These are phyloP conservation scores for Ophiosphaerella korrae DNA, from an alignment of 2,329 filamentous ascomycete genomes.

Conservation along the genomic window DNA sequence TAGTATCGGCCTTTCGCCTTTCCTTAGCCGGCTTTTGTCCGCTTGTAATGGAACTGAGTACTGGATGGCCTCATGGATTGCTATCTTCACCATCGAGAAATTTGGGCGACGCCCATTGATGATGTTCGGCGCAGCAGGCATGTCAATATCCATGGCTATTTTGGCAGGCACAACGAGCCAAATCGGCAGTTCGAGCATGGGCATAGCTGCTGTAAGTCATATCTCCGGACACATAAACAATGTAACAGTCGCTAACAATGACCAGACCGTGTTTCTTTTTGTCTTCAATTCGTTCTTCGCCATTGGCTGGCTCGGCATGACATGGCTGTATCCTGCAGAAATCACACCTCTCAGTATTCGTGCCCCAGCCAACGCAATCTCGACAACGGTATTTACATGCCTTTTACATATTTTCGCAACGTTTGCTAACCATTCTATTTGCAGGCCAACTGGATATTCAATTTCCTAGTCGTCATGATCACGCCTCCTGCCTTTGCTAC, in stretches of 20 bases:
- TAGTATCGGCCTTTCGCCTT: constrained; percentile 46
- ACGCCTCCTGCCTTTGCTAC: constrained; percentile 64
- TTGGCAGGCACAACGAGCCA: constrained; percentile 40
- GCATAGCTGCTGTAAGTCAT: constrained; percentile 57
- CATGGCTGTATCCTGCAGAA: constrained; percentile 69
- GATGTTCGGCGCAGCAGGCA: constrained; percentile 46
- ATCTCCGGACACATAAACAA: not conserved
- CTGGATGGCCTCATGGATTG: constrained; percentile 50
- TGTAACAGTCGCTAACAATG: constrained; percentile 13
- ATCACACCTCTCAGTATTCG: constrained; percentile 88
- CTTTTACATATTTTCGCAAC: no score
- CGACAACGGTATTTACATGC: constrained; percentile 67
- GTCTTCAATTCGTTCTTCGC: constrained; percentile 95
- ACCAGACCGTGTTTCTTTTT: constrained; percentile 77
- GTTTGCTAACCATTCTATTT: no score
- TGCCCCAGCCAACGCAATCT: constrained; percentile 83
- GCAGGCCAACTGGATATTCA: constrained; percentile 26
- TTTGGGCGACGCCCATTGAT: constrained; percentile 47
- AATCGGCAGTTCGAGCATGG: constrained; percentile 31
- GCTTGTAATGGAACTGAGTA: constrained; percentile 51
- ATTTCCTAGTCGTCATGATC: constrained; percentile 71
- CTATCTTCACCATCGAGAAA: constrained; percentile 48
- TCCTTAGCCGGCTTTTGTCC: constrained; percentile 44
- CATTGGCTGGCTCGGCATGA: constrained; percentile 76
- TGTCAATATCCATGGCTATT: constrained; percentile 43